Percentiles rank a stretch among this genome's conserved stretches.
phyloP scores from a whole-genome alignment of 495 filamentous ascomycete species.

The Oleoguttula mirabilis region DNA sequence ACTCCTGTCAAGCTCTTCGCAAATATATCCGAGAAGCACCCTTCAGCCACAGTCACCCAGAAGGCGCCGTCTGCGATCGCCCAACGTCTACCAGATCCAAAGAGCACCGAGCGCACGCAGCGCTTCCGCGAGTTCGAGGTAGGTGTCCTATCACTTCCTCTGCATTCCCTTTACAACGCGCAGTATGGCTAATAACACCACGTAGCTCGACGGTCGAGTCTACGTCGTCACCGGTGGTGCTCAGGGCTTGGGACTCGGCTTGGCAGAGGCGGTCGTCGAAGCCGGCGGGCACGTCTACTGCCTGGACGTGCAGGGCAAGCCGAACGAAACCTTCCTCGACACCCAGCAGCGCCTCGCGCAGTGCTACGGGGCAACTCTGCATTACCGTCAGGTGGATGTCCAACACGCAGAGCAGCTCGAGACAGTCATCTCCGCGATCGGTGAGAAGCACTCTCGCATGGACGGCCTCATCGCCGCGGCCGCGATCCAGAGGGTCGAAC shows the following conservation, averaged over 20 bases:
- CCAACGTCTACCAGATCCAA: conserved; percentile 8
- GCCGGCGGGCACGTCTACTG: conserved; percentile 57
- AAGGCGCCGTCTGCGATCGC: conserved; percentile 6
- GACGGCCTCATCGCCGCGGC: conserved; percentile 70
- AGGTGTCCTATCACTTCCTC: neutral
- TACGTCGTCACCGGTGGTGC: conserved; percentile 53
- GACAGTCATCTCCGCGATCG: conserved; percentile 40
- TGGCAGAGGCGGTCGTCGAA: conserved; percentile 59
- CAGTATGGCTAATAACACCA: no score
- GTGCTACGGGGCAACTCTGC: conserved; percentile 44
- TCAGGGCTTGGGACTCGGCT: conserved; percentile 49
- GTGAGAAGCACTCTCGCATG: conserved; percentile 41
- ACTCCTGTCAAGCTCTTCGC: neutral
- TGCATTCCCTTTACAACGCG: neutral
- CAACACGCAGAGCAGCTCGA: conserved; percentile 46
- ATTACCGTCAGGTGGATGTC: conserved; percentile 55
- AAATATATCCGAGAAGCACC: no score
- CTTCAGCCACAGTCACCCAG: no score
- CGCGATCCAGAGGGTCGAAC: conserved; percentile 57
- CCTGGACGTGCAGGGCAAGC: conserved; percentile 44
- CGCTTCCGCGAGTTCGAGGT: conserved; percentile 19
- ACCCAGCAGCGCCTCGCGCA: conserved; percentile 38
- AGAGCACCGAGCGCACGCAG: neutral
- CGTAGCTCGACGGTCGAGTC: conserved; percentile 40
- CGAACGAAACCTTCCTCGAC: conserved; percentile 39